phyloP scores from a whole-genome alignment of 2,329 filamentous ascomycete species.

The Hypoxylon sp. region DNA sequence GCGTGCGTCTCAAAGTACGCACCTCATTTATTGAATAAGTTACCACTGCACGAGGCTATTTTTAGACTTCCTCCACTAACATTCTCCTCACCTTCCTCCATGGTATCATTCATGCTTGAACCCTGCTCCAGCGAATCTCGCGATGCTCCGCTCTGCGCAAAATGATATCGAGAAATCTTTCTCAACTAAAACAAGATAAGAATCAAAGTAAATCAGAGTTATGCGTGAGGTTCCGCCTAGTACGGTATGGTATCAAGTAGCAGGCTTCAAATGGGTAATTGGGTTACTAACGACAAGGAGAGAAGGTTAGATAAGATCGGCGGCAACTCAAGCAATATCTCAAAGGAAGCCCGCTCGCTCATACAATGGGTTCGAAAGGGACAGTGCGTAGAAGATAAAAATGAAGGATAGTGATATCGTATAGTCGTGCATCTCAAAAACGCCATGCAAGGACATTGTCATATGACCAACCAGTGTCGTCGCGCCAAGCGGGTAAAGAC shows the following conservation, averaged over 20 bases:
- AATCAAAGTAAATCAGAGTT: conserved; percentile 10
- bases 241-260: conserved; percentile 28
- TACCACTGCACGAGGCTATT: conserved; percentile 33
- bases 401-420: conserved; percentile 31
- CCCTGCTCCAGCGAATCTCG: conserved; percentile 19
- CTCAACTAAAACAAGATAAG: conserved; percentile 20
- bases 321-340: conserved; percentile 12
- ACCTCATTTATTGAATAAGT: conserved; percentile 35
- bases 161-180: conserved; percentile 9
- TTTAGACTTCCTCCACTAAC: conserved; percentile 27
- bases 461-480: conserved; percentile 31
- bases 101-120: conserved; percentile 38
- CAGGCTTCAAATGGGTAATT: conserved; percentile 16
- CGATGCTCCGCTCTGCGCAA: conserved; percentile 17
- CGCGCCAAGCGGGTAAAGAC: conserved; percentile 29
- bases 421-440: conserved; percentile 41
- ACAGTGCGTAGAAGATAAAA: conserved; percentile 12
- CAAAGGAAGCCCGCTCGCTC: conserved; percentile 16
- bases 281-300: conserved; percentile 11
- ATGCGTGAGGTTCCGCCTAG: conserved; percentile 11
- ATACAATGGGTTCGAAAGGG: conserved; percentile 7
- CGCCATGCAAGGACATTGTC: conserved; percentile 40
- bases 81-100: conserved; percentile 14
- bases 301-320: conserved; percentile 14
- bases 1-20: conserved; percentile 25